Conservation (phyloP, 768 basidiomycete genomes). For the Suillus lakei region DNA sequence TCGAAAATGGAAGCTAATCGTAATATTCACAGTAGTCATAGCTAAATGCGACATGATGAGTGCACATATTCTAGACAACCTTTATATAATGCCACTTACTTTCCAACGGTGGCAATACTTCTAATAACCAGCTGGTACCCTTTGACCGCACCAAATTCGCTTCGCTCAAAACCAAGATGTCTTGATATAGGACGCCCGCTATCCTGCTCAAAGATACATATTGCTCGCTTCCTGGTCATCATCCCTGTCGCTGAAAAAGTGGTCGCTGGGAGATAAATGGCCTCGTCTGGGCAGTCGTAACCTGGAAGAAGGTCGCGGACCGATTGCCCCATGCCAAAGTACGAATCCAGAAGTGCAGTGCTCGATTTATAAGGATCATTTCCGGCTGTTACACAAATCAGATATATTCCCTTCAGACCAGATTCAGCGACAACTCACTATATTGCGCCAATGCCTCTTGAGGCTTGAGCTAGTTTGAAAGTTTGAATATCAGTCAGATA, state of each 20-base stretch:
- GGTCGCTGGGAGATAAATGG: constrained; percentile 61
- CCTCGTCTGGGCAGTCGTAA: constrained; percentile 70
- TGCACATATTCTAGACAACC: background rate
- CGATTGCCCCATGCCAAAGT: constrained; percentile 63
- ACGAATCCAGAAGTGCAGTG: constrained; percentile 65
- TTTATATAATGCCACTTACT: constrained; percentile 45
- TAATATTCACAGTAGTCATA: constrained; percentile 56
- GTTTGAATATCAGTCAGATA: background rate
- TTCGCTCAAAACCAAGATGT: constrained; percentile 56
- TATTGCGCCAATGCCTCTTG: constrained; percentile 70
- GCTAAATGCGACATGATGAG: constrained; percentile 28
- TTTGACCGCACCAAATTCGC: constrained; percentile 65
- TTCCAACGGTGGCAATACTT: constrained; percentile 64
- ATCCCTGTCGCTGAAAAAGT: constrained; percentile 50
- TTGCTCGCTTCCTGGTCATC: constrained; percentile 51
- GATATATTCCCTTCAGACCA: background rate
- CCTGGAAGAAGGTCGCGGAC: constrained; percentile 64
- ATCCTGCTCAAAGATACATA: constrained; percentile 71
- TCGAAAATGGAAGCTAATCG: background rate
- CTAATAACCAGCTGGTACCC: constrained; percentile 62
- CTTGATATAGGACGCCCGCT: constrained; percentile 59
- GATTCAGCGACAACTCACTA: constrained; percentile 35
- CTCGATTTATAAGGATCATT: constrained; percentile 64
- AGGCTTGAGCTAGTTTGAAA: constrained; percentile 49
- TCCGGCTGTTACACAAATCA: constrained; percentile 45